phyloP scores from a whole-genome alignment of 1,284 basidiomycete genomes.

The Pyrrhoderma noxium region DNA sequence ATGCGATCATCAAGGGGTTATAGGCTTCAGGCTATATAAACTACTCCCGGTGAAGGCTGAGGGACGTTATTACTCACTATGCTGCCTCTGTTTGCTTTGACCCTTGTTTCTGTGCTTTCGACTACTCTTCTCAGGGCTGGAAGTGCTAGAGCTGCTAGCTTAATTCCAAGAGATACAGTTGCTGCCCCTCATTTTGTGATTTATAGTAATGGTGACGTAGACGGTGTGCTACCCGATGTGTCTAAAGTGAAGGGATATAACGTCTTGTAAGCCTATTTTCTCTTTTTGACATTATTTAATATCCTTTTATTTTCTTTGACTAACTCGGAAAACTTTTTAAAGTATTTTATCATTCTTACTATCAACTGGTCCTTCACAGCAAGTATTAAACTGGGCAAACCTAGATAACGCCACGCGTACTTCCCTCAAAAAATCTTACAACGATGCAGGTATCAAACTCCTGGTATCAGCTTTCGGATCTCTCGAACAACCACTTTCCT shows the following conservation, averaged over 20 bases:
- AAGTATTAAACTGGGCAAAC: conserved; percentile 29
- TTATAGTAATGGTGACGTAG: conserved; percentile 39
- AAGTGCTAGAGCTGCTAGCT: too few relatives aligned
- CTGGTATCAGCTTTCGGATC: conserved; percentile 52
- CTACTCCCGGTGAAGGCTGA: too few relatives aligned
- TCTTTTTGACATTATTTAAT: conserved; percentile 32
- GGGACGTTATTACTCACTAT: too few relatives aligned
- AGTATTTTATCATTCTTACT: conserved; percentile 34
- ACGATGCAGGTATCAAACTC: conserved; percentile 44
- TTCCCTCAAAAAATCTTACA: background rate
- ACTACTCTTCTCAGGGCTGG: too few relatives aligned
- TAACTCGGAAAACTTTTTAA: conserved; percentile 40
- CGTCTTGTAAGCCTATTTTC: conserved; percentile 4
- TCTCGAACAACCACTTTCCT: conserved; percentile 42
- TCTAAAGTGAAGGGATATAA: conserved; percentile 20
- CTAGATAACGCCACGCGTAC: background rate
- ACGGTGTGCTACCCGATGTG: conserved; percentile 34
- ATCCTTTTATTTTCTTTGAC: conserved; percentile 42
- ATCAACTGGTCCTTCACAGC: conserved; percentile 35
- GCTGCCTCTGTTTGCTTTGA: too few relatives aligned
- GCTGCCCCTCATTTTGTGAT: conserved; percentile 39
- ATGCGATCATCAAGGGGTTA: too few relatives aligned
- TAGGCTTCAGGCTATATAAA: too few relatives aligned
- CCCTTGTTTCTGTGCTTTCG: too few relatives aligned
- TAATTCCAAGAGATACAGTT: too few relatives aligned